phyloP scores from a whole-genome alignment of 306 rosid genomes.

The Astragalus membranaceus region DNA sequence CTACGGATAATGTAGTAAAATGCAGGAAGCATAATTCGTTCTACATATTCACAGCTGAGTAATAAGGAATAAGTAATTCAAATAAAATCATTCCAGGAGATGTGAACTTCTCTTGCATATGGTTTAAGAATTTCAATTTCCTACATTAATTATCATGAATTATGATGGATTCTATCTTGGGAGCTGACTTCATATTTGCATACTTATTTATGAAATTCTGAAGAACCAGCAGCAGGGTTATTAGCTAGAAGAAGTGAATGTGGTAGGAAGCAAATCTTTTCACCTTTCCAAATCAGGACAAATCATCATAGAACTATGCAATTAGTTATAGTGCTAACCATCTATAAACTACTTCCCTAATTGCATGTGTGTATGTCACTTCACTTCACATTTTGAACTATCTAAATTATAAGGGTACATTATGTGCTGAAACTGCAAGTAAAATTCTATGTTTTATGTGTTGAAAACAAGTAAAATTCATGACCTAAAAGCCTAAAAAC shows the following conservation, averaged over 20 bases:
- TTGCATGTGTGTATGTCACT: too few species aligned
- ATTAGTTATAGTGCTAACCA: too few species aligned
- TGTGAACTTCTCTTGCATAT: neutral
- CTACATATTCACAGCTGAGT: neutral
- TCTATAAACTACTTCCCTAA: too few species aligned
- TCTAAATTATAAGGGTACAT: neutral
- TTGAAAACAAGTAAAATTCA: constrained; percentile 1
- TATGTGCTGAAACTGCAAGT: neutral
- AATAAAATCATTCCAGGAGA: neutral
- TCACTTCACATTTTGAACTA: too few species aligned
- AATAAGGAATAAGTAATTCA: neutral
- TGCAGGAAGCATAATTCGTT: neutral
- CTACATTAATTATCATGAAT: neutral
- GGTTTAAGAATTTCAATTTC: neutral
- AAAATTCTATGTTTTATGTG: too few species aligned
- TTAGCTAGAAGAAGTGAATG: neutral
- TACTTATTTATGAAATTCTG: neutral
- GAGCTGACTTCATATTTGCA: constrained; percentile 3
- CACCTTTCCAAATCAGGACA: neutral
- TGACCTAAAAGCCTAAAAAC: neutral
- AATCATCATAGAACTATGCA: too few species aligned
- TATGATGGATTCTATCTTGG: neutral
- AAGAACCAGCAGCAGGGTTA: neutral
- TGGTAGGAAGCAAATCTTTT: neutral
- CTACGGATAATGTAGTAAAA: neutral